Conservation (phyloP, 495 filamentous ascomycete genomes). For the Achaetomiella virescens region DNA sequence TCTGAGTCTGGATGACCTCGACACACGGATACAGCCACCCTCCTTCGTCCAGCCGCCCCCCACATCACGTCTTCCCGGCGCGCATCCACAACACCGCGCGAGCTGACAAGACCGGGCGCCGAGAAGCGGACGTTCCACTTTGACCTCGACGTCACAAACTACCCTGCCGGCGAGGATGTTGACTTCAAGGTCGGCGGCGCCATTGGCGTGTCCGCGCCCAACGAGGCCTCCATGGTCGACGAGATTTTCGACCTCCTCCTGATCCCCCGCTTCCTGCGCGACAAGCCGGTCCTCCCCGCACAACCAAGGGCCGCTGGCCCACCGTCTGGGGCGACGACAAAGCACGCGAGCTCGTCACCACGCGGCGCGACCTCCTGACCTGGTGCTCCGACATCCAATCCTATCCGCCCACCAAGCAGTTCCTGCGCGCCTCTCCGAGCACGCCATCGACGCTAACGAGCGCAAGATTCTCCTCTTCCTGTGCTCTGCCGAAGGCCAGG, state of each 20-base stretch:
- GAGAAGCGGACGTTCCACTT: slow-evolving; percentile 97
- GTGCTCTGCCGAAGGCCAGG: slow-evolving; percentile 84
- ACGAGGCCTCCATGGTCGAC: slow-evolving; percentile 69
- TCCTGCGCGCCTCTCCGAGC: slow-evolving; percentile 79
- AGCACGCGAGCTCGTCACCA: slow-evolving; percentile 75
- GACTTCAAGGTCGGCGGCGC: slow-evolving; percentile 97
- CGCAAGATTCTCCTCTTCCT: slow-evolving; percentile 82
- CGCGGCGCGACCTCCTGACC: slow-evolving; percentile 80
- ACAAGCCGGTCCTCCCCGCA: slow-evolving; percentile 75
- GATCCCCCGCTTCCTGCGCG: slow-evolving; percentile 68
- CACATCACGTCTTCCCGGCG: slow-evolving; percentile 83
- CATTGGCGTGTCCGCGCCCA: slow-evolving; percentile 86
- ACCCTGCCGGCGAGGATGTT: slow-evolving; percentile 75
- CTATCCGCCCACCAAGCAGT: slow-evolving; percentile 79
- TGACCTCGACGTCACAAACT: slow-evolving; percentile 92
- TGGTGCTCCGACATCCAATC: slow-evolving; percentile 96
- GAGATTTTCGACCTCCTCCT: slow-evolving; percentile 75
- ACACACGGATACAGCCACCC: slow-evolving; percentile 62
- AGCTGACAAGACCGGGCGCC: slow-evolving; percentile 84
- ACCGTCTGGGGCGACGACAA: slow-evolving; percentile 97
- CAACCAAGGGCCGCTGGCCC: slow-evolving; percentile 80
- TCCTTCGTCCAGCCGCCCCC: slow-evolving; percentile 86
- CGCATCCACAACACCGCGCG: slow-evolving; percentile 73
- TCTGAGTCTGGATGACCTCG: slow-evolving; percentile 35
- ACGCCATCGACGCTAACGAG: slow-evolving; percentile 72